These are phyloP conservation scores for Meyerozyma carpophila DNA, from an alignment of 1,139 yeast species.

Conservation along the genomic window DNA sequence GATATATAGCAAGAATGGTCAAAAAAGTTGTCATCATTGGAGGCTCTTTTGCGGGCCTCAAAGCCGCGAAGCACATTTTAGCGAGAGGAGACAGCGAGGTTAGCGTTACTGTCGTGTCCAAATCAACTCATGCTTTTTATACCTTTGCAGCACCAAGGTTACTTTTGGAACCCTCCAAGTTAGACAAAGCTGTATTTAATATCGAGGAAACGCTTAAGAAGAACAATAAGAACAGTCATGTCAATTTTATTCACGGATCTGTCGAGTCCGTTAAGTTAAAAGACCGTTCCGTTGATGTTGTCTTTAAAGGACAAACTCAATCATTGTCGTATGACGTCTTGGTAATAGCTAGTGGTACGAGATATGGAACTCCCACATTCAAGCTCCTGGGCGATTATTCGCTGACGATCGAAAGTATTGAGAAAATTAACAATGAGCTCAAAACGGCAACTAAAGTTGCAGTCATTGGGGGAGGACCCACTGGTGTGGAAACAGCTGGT, in stretches of 20 bases:
- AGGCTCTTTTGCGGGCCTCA: constrained; percentile 28
- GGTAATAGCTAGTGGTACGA: constrained; percentile 29
- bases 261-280: constrained; percentile 17
- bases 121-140: constrained; percentile 15
- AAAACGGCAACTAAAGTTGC: constrained; percentile 22
- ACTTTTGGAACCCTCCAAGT: constrained; percentile 18
- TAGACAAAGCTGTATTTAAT: constrained; percentile 15
- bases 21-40: constrained; percentile 25
- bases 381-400: constrained; percentile 18
- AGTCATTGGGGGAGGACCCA: constrained; percentile 35
- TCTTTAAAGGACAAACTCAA: constrained; percentile 4
- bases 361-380: constrained; percentile 18
- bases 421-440: constrained; percentile 11
- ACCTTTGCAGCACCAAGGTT: constrained; percentile 28
- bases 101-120: constrained; percentile 10
- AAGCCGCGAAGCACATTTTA: constrained; percentile 18
- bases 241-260: constrained; percentile 9
- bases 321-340: constrained; percentile 22
- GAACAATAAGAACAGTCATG: constrained; percentile 9
- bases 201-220: constrained; percentile 14
- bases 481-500: constrained; percentile 37
- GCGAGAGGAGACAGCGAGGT: constrained; percentile 2
- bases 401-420: constrained; percentile 11
- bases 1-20: not conserved
- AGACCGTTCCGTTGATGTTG: constrained; percentile 6